Base-by-base conservation (phyloP, 23 red algal genomes). In the Agarophyton chilense region DNA sequence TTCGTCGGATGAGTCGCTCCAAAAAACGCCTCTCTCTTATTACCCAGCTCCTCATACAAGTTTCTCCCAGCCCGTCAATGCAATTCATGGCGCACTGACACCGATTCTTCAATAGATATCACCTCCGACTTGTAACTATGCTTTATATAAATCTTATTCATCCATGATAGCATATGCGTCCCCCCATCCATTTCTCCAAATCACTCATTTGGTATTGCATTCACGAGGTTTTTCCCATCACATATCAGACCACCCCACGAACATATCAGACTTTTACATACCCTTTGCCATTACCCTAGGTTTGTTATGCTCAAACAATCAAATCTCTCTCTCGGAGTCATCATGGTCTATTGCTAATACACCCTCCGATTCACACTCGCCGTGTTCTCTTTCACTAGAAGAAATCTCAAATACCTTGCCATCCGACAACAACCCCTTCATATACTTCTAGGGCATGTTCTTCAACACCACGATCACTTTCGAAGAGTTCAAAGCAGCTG, bases 141-240 rank as follows among this genome's bases (percentile, higher is more conserved):
- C 12, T 24, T 5, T 2, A 77, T 5, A 21, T 52, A 26, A 49
- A 77, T 49, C 43, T 29, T 77, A 2, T 77, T 14, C 40, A 77
- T 52, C 71, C 71, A 77, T 16, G 42, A 40, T 14, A 49, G 43
- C 36, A 10, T 2, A 77, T 49, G 71, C n/a, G 46, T 53, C 17
- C 46, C 47, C 17, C 7, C 43, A 53, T 77, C 50, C 71, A 14
- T 41, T 34, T 40, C 42, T 32, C 71, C 47, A 5, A 28, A 28
- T 40, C 71, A 77, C 26, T 77, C 47, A 77, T 40, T 77, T 50
- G 71, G 36, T 31, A 53, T 14, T 4, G 47, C 43, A 77, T 26
- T 31, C 7, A 53, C 71, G 4, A 77, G n/a, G 40, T 50, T 46
- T 2, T 14, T 41, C n/a, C 71, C 71, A 77, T 9, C 39, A 49